These are phyloP conservation scores for Exophiala calicioides DNA, from an alignment of 2,329 filamentous ascomycete species.

Conservation along the genomic window DNA sequence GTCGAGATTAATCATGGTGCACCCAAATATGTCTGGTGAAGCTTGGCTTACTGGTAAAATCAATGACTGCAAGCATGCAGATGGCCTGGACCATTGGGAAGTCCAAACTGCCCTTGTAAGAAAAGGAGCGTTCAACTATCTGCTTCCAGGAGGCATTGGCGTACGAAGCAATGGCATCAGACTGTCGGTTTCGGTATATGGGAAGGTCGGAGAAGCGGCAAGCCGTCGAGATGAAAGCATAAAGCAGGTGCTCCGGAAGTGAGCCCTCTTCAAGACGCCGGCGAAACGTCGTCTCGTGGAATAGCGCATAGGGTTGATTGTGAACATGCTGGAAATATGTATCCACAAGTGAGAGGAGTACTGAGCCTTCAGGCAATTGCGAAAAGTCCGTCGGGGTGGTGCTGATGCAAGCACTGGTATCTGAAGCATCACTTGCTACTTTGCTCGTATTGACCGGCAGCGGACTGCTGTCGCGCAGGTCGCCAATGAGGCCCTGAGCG, in stretches of 20 bases:
- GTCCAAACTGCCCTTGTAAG: slow-evolving; percentile 34
- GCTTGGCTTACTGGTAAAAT: slow-evolving; percentile 40
- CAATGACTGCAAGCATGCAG: slow-evolving; percentile 40
- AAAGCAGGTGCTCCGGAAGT: slow-evolving; percentile 36
- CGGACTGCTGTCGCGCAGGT: not conserved
- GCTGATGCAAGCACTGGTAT: not conserved
- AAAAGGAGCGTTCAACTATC: slow-evolving; percentile 39
- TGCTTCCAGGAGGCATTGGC: slow-evolving; percentile 38
- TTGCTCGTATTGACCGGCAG: too few species aligned
- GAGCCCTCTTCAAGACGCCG: slow-evolving; percentile 30
- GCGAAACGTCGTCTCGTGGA: slow-evolving; percentile 40
- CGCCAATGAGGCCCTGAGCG: slow-evolving; percentile 6
- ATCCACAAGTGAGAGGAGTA: slow-evolving; percentile 23
- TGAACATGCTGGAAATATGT: slow-evolving; percentile 40
- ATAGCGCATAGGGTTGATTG: slow-evolving; percentile 43
- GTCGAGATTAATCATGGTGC: slow-evolving; percentile 31
- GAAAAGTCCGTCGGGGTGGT: slow-evolving; percentile 6
- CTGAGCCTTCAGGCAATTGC: not conserved
- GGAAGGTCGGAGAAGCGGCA: slow-evolving; percentile 37
- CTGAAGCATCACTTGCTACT: too few species aligned
- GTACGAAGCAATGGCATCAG: slow-evolving; percentile 31
- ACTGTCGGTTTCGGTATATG: slow-evolving; percentile 31
- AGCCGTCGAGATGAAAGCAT: slow-evolving; percentile 38
- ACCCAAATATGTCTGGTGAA: slow-evolving; percentile 21
- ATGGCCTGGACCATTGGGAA: slow-evolving; percentile 41